Conservation (phyloP, 108 stramenopile genomes). For the Pelagomonas calceolata region DNA sequence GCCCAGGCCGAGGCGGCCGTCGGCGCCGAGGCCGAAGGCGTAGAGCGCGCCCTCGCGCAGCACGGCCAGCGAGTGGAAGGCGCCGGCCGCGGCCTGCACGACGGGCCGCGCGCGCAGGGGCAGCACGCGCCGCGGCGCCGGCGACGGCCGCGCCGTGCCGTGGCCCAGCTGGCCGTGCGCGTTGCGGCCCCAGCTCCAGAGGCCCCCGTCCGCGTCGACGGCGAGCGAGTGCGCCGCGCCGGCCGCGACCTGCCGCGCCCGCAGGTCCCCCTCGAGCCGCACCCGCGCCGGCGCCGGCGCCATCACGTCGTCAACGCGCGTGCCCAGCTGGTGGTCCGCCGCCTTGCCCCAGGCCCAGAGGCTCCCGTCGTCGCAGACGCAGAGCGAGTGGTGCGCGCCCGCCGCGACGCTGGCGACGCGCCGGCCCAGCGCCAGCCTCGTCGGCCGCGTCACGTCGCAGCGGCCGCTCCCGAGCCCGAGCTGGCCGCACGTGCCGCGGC, state of each 20-base stretch:
- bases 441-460: background rate
- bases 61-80: background rate
- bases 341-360: background rate
- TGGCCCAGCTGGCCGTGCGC: conserved; percentile 1
- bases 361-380: background rate
- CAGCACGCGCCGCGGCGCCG: background rate
- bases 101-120: background rate
- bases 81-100: background rate
- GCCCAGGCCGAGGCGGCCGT: background rate
- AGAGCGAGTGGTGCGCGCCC: background rate
- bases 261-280: too few species aligned
- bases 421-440: background rate
- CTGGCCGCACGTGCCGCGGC: background rate
- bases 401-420: background rate
- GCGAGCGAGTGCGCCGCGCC: background rate
- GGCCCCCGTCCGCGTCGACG: background rate
- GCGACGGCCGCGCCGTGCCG: background rate
- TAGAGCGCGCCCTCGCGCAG: background rate
- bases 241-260: background rate
- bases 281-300: too few species aligned
- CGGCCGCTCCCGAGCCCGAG: background rate
- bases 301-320: too few species aligned
- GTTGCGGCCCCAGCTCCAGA: conserved; percentile 1
- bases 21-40: background rate
- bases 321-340: background rate